Percentiles rank a stretch among this genome's conserved stretches.
Evolutionary conservation across 2,329 filamentous ascomycete genomes (phyloP).

Genomic region (Fusarium poae): DNA sequence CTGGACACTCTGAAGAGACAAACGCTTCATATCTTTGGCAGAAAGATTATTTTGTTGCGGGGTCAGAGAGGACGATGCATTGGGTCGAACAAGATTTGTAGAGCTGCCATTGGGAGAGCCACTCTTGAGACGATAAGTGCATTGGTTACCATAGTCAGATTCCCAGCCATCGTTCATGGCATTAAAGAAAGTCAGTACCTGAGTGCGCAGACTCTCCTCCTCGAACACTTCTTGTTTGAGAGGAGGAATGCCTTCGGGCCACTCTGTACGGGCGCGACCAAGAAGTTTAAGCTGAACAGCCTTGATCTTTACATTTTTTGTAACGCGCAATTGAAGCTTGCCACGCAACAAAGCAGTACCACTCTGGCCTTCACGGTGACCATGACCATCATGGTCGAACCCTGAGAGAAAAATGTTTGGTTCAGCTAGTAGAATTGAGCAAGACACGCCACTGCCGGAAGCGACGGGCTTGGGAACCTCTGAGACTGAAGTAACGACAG

Average conservation of each 20-base stretch:
- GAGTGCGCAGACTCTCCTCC: constrained; percentile 86
- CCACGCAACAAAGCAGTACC: constrained; percentile 89
- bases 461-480: constrained; percentile 80
- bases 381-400: constrained; percentile 77
- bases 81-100: constrained; percentile 49
- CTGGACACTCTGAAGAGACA: constrained; percentile 84
- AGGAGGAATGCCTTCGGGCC: constrained; percentile 95
- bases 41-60: constrained; percentile 49
- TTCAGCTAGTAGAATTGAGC: constrained; percentile 81
- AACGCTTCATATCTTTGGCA: constrained; percentile 70
- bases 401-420: constrained; percentile 84
- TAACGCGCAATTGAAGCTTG: constrained; percentile 82
- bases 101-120: constrained; percentile 54
- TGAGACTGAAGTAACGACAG: constrained; percentile 64
- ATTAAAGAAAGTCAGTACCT: constrained; percentile 94
- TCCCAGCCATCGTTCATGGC: constrained; percentile 73
- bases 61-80: constrained; percentile 38
- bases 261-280: constrained; percentile 89
- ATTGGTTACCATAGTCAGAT: constrained; percentile 73
- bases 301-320: constrained; percentile 94
- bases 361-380: constrained; percentile 65
- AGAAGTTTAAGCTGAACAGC: constrained; percentile 87
- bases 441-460: constrained; percentile 79
- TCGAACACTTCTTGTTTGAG: constrained; percentile 86
- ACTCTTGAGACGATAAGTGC: constrained; percentile 65